Evolutionary conservation across 495 filamentous ascomycete genomes (phyloP).

Genomic region (Geoglossum glabrum): DNA sequence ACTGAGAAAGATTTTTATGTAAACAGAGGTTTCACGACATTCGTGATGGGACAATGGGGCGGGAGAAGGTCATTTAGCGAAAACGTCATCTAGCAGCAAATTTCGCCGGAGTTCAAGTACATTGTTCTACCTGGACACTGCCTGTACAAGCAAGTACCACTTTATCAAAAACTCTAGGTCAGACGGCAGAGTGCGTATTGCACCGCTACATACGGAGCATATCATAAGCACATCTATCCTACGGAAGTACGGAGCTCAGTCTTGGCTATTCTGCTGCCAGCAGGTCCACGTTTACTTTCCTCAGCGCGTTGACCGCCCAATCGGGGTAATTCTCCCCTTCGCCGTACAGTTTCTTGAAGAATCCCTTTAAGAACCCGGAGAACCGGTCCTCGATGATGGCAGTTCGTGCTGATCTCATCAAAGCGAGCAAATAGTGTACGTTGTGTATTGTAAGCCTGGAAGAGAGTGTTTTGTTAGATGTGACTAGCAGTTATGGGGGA

Average conservation of each 20-base stretch:
- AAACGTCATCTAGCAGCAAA: not conserved
- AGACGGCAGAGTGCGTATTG: too few species aligned
- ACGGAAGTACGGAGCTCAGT: too few species aligned
- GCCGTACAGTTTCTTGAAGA: slow-evolving; percentile 52
- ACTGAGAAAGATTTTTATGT: not conserved
- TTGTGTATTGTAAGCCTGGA: slow-evolving; percentile 75
- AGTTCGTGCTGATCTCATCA: slow-evolving; percentile 56
- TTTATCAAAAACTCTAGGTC: too few species aligned
- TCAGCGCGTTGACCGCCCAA: slow-evolving; percentile 75
- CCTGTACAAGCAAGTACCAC: too few species aligned
- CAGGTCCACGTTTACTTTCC: slow-evolving; percentile 69
- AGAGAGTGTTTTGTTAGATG: slow-evolving; percentile 6
- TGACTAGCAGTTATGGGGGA: not conserved
- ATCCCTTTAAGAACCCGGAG: slow-evolving; percentile 56
- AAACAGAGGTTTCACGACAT: not conserved
- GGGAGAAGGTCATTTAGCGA: not conserved
- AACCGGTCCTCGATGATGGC: slow-evolving; percentile 70
- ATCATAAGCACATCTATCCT: not conserved
- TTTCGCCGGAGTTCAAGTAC: too few species aligned
- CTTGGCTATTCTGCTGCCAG: slow-evolving; percentile 21
- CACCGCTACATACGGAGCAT: too few species aligned
- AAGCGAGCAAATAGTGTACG: slow-evolving; percentile 64
- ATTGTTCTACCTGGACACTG: too few species aligned
- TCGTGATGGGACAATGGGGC: not conserved
- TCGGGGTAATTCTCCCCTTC: slow-evolving; percentile 46